Conservation (phyloP, 2,329 filamentous ascomycete genomes). For the Gremmenia infestans region DNA sequence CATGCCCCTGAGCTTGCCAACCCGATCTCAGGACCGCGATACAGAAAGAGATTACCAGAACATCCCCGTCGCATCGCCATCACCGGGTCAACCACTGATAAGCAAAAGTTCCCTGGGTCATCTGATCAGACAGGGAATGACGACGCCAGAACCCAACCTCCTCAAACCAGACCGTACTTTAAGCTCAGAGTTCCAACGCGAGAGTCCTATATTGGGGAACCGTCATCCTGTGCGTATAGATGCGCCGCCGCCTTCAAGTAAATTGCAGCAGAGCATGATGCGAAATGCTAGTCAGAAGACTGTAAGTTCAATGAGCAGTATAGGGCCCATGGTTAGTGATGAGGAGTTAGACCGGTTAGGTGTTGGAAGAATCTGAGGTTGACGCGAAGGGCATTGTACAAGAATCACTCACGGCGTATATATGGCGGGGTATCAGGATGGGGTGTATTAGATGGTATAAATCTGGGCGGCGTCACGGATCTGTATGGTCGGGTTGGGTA, state of each 20-base stretch:
- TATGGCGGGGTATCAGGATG: too few relatives aligned
- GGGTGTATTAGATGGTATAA: too few relatives aligned
- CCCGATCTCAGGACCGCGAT: neutral
- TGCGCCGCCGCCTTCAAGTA: neutral
- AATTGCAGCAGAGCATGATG: neutral
- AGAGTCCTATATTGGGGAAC: constrained; percentile 11
- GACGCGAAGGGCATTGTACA: too few relatives aligned
- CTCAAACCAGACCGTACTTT: neutral
- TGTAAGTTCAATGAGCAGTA: constrained; percentile 16
- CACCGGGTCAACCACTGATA: constrained; percentile 10
- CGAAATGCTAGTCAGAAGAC: constrained; percentile 18
- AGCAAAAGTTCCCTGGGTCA: constrained; percentile 16
- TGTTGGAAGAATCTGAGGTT: constrained; percentile 8
- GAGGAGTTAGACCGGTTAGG: constrained; percentile 22
- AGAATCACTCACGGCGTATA: too few relatives aligned
- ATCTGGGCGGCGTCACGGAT: too few relatives aligned
- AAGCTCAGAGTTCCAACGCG: constrained; percentile 8
- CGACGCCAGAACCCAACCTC: constrained; percentile 4
- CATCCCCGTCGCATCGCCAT: constrained; percentile 10
- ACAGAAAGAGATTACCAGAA: constrained; percentile 1
- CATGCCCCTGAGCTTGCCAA: too few relatives aligned
- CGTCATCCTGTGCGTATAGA: neutral
- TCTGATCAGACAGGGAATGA: constrained; percentile 5
- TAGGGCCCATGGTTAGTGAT: constrained; percentile 18
- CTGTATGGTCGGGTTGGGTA: too few relatives aligned